Conservation (phyloP, 805 yeast genomes). For the Nakazawaea peltata region DNA sequence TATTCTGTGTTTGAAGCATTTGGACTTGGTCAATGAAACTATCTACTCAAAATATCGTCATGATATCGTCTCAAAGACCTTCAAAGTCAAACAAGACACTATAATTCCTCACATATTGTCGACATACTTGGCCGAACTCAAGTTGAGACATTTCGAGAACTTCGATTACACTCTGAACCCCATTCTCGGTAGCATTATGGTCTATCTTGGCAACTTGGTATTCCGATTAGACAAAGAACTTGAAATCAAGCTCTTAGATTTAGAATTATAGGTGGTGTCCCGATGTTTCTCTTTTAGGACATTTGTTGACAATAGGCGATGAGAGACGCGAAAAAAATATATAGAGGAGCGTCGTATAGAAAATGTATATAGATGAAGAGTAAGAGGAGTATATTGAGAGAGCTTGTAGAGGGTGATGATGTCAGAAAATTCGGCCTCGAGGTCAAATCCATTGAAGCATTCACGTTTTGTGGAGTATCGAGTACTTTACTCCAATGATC, state of each 20-base stretch:
- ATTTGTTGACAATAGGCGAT: too few species aligned
- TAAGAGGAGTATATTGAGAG: background rate
- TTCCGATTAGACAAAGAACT: conserved; percentile 5
- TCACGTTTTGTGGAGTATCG: conserved; percentile 38
- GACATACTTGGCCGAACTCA: background rate
- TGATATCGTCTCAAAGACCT: background rate
- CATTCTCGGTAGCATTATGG: conserved; percentile 1
- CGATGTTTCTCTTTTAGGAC: background rate
- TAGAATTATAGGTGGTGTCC: background rate
- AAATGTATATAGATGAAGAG: background rate
- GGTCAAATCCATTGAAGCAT: conserved; percentile 15
- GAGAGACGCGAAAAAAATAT: background rate
- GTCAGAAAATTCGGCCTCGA: too few species aligned
- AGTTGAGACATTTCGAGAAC: background rate
- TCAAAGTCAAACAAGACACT: background rate
- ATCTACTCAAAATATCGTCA: too few species aligned
- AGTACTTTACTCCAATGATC: conserved; percentile 37
- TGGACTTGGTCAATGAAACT: too few species aligned
- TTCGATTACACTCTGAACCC: conserved; percentile 5
- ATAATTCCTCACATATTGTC: conserved; percentile 4
- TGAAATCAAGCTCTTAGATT: conserved; percentile 1
- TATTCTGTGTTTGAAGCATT: too few species aligned
- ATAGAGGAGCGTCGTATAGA: background rate
- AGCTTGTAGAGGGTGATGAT: background rate
- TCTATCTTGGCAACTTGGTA: background rate